phyloP scores from a whole-genome alignment of 2,329 filamentous ascomycete species.

The Aspergillus alliaceus region DNA sequence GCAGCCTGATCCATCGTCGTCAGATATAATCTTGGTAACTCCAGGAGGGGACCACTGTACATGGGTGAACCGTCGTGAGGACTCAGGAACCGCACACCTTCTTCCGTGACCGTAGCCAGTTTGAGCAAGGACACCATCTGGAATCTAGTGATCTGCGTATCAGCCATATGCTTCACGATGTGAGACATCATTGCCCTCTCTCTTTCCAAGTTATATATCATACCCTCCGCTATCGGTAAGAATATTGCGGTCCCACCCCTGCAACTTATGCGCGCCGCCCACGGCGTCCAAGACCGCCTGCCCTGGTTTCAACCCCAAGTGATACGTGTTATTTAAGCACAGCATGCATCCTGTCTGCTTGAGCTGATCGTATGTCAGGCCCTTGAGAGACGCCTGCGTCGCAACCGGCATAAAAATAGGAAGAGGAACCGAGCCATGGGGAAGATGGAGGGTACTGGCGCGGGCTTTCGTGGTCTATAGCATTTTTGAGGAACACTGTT shows the following conservation, averaged over 20 bases:
- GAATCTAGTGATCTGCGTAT: constrained; percentile 60
- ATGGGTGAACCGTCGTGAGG: constrained; percentile 94
- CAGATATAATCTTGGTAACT: background rate
- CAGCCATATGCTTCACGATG: background rate
- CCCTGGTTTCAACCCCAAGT: constrained; percentile 90
- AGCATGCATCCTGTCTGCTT: constrained; percentile 85
- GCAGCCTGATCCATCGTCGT: constrained; percentile 55
- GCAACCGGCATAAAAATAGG: constrained; percentile 99
- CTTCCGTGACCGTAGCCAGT: constrained; percentile 89
- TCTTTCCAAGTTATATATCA: constrained; percentile 34
- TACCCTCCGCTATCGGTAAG: constrained; percentile 67
- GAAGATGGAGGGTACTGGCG: constrained; percentile 81
- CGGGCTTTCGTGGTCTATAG: constrained; percentile 86
- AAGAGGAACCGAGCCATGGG: constrained; percentile 85
- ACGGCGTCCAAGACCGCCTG: constrained; percentile 83
- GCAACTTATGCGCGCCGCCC: constrained; percentile 89
- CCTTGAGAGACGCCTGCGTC: constrained; percentile 93
- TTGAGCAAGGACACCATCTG: constrained; percentile 98
- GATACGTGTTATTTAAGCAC: constrained; percentile 98
- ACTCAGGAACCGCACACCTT: constrained; percentile 92
- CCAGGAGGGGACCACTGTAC: no score
- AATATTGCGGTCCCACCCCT: constrained; percentile 94
- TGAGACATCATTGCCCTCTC: constrained; percentile 21
- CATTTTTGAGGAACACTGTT: background rate
- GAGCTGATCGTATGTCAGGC: constrained; percentile 86